Base-by-base conservation (phyloP, 805 yeast species). In the Metschnikowia sp. region DNA sequence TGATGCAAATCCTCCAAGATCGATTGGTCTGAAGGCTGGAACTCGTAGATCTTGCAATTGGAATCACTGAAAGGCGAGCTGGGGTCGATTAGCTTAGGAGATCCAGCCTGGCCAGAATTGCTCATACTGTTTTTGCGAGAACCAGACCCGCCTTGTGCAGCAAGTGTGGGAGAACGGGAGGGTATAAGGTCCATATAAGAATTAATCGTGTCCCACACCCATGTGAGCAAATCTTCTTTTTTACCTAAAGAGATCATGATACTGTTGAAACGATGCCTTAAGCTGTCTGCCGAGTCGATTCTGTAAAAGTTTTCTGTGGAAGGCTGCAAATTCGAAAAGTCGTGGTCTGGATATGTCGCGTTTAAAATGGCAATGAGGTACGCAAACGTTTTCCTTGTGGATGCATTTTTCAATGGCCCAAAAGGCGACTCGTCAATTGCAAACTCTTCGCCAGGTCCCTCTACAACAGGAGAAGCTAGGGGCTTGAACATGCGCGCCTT, bases 331-430 rank as follows among this genome's bases (percentile, higher is more conserved):
- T 85, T 78, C 10, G 95, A 79, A 59, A 92, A 94, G 62, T 94
- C 99, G 60, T 94, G 96, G 64, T 94, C 99, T 0, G 99, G 98
- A 62, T 88, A 92, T 4, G 95, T 84, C 8, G 95, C 87, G 64
- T 94, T 94, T 44, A 94, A 74, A 32, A 91, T 90, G 1, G 96
- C 94, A 49, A 94, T 88, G 40, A 94, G 72, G 61, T 91, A 88
- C 0, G 97, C 94, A 71, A 92, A 94, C 1, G 91, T 83, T 65
- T 89, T 85, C 53, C 97, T 78, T 39, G 96, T 86, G 1, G 94
- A 82, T n/a, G 85, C 81, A 57, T 84, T 85, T 59, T 85, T 86
- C 32, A 94, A 74, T 0, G 97, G 96, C 0, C 99, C 99, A 69
- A 94, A 94, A 0, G 98, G 98, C 2, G 89, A 65, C 40, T 67